Evolutionary conservation across 2,329 filamentous ascomycete species (phyloP), one percentile per base, ranked within the genome.

Genomic region (Xylariales sp.): DNA sequence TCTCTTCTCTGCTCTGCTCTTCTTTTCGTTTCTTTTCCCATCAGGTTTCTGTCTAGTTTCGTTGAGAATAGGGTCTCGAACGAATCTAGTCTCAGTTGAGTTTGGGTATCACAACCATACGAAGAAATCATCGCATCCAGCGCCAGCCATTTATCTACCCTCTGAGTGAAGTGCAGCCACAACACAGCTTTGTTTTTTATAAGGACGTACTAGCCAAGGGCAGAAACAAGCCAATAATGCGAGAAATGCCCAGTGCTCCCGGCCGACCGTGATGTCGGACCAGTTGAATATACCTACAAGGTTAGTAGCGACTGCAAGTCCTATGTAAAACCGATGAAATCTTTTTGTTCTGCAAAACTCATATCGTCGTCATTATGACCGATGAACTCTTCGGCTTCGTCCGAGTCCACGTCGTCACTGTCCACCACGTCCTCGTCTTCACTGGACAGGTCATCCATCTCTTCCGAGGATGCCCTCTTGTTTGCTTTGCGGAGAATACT

Each of bases 401-500:
- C 92, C 62, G 92, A 94, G 80, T 94, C 91, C 75, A 93, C 87
- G 78, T 95, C 92, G 78, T 94, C 90, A 77, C 89, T 92, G 77
- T 91, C 88, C 72, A 89, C 88, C 71, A 82, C 83, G 69, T 90
- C 85, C 60, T 91, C 91, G 71, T 93, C 92, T 75, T 94, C 91
- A 83, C 92, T 95, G 65, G 92, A 94, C 56, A 93, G 74, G 76
- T 96, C 93, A 76, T 86, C 90, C 77, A 86, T 85, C 70, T 87
- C 84, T 52, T 86, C 85, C 66, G 76, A 75, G 62, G 78, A 80
- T 68, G 75, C 75, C 64, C 72, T 81, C 76, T 75, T 84, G 79
- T 87, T 88, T 79, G 88, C 86, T 79, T 91, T 90, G 76, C 93
- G 91, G 75, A 91, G 86, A 78, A 90, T 84, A 84, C 92, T 94